phyloP scores from a whole-genome alignment of 2,329 filamentous ascomycete genomes.

The Colletotrichum orchidophilum region DNA sequence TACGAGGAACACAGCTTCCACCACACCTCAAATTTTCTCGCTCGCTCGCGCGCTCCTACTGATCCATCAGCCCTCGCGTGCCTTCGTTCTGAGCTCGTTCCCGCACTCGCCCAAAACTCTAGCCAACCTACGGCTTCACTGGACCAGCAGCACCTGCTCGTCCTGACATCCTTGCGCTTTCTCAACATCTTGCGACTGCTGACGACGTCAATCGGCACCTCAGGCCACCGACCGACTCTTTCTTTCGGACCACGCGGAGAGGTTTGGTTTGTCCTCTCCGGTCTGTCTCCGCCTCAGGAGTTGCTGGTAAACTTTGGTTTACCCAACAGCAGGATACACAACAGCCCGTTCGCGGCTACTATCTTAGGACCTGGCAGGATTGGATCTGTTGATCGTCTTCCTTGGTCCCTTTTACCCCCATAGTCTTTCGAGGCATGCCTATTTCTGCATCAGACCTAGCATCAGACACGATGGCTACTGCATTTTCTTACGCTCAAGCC shows the following conservation, averaged over 20 bases:
- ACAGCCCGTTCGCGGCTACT: conserved; percentile 21
- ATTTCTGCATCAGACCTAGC: conserved; percentile 23
- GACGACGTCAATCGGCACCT: conserved; percentile 8
- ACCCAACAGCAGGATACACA: conserved; percentile 12
- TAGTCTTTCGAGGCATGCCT: conserved; percentile 29
- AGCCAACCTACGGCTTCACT: conserved; percentile 3
- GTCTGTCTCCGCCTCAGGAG: conserved; percentile 37
- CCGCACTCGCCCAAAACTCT: conserved; percentile 10
- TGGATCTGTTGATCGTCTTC: conserved; percentile 27
- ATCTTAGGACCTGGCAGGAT: conserved; percentile 29
- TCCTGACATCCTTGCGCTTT: background rate
- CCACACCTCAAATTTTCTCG: conserved; percentile 9
- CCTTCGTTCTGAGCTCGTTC: conserved; percentile 8
- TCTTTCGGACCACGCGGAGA: conserved; percentile 41
- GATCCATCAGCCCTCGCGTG: conserved; percentile 5
- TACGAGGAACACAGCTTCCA: conserved; percentile 13
- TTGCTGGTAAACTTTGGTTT: conserved; percentile 27
- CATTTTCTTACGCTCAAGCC: conserved; percentile 95
- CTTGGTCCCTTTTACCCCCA: conserved; percentile 19
- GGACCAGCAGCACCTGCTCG: background rate
- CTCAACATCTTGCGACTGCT: background rate
- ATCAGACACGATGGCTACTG: conserved; percentile 56
- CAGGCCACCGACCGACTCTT: conserved; percentile 1
- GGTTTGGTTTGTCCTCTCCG: conserved; percentile 47
- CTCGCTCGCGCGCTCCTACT: background rate